These are phyloP conservation scores for Gnomoniopsis sp. DNA, from an alignment of 2,329 filamentous ascomycete species.

Conservation along the genomic window DNA sequence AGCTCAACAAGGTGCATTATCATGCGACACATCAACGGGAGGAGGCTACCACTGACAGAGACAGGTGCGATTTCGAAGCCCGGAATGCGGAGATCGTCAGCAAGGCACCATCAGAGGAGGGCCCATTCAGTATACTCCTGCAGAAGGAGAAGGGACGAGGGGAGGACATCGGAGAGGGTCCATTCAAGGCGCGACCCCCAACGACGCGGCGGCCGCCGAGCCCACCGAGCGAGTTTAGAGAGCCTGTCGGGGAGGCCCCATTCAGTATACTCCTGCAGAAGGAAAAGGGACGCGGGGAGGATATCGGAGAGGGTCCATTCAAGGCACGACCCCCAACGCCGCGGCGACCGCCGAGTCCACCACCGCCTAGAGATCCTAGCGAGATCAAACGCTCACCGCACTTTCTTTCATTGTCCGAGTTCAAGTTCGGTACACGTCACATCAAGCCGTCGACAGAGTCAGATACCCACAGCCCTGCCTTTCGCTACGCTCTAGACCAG, in stretches of 20 bases:
- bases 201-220: not conserved
- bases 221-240: too few species aligned
- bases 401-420: not conserved
- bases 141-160: not conserved
- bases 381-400: not conserved
- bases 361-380: not conserved
- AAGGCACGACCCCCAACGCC: not conserved
- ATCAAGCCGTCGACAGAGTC: not conserved
- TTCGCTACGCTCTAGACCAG: not conserved
- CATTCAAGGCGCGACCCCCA: not conserved
- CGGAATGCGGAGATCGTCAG: slow-evolving; percentile 6
- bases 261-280: not conserved
- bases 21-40: not conserved
- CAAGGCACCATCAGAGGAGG: not conserved
- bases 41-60: not conserved
- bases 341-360: not conserved
- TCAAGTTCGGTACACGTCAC: not conserved
- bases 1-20: too few species aligned
- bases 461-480: not conserved
- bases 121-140: not conserved
- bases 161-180: not conserved
- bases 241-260: not conserved
- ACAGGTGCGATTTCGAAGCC: not conserved
- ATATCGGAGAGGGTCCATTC: slow-evolving; percentile 2
- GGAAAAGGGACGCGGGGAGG: not conserved